Conservation (phyloP, 257 asterid species). For the Salvia splendens region DNA sequence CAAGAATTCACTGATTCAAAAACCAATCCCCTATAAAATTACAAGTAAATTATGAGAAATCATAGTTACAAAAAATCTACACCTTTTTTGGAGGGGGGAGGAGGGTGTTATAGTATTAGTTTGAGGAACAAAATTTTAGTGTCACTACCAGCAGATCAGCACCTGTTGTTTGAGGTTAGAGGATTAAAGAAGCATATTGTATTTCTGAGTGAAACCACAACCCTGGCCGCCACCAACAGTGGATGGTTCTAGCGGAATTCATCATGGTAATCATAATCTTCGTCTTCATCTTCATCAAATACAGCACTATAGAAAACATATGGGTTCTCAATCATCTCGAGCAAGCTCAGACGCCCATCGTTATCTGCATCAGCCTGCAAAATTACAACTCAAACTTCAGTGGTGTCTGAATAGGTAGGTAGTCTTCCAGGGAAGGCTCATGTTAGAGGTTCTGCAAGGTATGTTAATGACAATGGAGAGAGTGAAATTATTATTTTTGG, state of each 20-base stretch:
- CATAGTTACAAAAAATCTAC: neutral
- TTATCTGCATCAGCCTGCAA: conserved; percentile 88
- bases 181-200: neutral
- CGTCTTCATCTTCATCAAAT: conserved; percentile 66
- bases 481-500: too few species aligned
- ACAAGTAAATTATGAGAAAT: conserved; percentile 15
- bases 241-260: conserved; percentile 65
- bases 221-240: conserved; percentile 15
- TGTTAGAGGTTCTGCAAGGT: too few species aligned
- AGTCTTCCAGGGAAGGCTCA: too few species aligned
- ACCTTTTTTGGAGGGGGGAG: neutral
- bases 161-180: conserved; percentile 4
- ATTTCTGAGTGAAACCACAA: conserved; percentile 22
- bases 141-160: conserved; percentile 14
- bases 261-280: conserved; percentile 67
- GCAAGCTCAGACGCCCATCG: conserved; percentile 76
- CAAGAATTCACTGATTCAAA: conserved; percentile 3
- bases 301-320: conserved; percentile 91
- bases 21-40: conserved; percentile 19
- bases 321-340: conserved; percentile 88
- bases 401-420: neutral
- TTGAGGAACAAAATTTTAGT: conserved; percentile 17
- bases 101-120: conserved; percentile 17
- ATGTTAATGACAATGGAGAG: too few species aligned
- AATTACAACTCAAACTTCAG: conserved; percentile 22